Conservation (phyloP, 202 grass and related monocot species). For the Digitaria exilis region DNA sequence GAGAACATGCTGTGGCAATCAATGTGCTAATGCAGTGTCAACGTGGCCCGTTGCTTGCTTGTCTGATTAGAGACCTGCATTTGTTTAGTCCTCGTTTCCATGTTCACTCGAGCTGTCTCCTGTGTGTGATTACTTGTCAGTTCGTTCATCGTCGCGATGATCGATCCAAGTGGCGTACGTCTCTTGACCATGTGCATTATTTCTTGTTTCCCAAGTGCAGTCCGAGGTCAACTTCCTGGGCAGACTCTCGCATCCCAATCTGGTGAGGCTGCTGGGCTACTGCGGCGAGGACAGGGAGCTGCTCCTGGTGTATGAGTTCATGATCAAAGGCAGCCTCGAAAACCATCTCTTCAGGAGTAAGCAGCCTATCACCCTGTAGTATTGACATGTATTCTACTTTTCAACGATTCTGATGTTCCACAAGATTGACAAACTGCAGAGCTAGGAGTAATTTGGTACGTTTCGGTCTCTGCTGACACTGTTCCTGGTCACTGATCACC, state of each 20-base stretch:
- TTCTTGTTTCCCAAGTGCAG: slow-evolving; percentile 41
- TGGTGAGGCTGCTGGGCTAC: slow-evolving; percentile 87
- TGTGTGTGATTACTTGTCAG: slow-evolving; percentile 7
- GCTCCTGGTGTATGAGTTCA: slow-evolving; percentile 89
- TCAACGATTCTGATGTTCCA: background rate
- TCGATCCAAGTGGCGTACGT: background rate
- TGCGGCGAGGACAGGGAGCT: slow-evolving; percentile 86
- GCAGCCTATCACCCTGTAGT: background rate
- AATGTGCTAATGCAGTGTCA: slow-evolving; percentile 16
- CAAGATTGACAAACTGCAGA: background rate
- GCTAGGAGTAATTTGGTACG: background rate
- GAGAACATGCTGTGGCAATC: slow-evolving; percentile 17
- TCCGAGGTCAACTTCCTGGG: slow-evolving; percentile 92
- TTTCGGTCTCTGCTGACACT: background rate
- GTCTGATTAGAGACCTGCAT: background rate
- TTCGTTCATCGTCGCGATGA: background rate
- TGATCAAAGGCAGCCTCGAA: slow-evolving; percentile 87
- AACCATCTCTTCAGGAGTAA: slow-evolving; percentile 84
- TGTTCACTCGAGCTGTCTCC: background rate
- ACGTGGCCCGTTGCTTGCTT: slow-evolving; percentile 23
- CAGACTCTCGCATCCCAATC: slow-evolving; percentile 80
- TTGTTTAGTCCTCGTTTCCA: slow-evolving; percentile 12
- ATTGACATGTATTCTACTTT: slow-evolving; percentile 5
- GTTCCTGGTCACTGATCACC: background rate
- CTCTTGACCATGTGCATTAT: background rate